Evolutionary conservation across 495 filamentous ascomycete species (phyloP).

Genomic region (Poronia punctata): DNA sequence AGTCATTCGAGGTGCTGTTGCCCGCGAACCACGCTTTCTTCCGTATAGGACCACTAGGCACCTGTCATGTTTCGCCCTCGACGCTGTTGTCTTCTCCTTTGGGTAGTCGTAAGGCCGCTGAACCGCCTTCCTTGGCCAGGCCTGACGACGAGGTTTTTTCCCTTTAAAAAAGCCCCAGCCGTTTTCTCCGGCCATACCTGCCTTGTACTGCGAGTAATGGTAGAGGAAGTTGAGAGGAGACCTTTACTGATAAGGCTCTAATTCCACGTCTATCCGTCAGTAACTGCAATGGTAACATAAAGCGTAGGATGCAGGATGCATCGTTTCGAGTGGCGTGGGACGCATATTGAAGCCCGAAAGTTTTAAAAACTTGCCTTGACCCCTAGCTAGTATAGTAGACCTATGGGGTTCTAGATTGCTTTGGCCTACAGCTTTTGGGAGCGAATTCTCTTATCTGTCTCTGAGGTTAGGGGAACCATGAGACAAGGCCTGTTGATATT

Average conservation of each 20-base stretch:
- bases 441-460: too few species aligned
- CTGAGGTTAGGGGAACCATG: too few species aligned
- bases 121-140: conserved; percentile 1
- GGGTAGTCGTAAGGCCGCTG: conserved; percentile 5
- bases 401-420: conserved; percentile 14
- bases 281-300: conserved; percentile 16
- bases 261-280: conserved; percentile 8
- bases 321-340: conserved; percentile 16
- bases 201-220: conserved; percentile 6
- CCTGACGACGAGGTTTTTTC: conserved; percentile 4
- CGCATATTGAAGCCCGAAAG: conserved; percentile 11
- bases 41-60: conserved; percentile 3
- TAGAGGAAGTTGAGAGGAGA: conserved; percentile 4
- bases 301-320: conserved; percentile 13
- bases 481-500: too few species aligned
- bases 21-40: conserved; percentile 1
- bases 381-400: conserved; percentile 10
- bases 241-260: conserved; percentile 2
- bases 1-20: conserved; percentile 4
- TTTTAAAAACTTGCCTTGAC: conserved; percentile 13
- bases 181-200: conserved; percentile 5
- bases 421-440: too few species aligned
- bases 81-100: conserved; percentile 8
- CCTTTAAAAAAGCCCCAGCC: conserved; percentile 3
- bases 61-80: conserved; percentile 1